Evolutionary conservation across 768 basidiomycete species (phyloP), one percentile per base, ranked within the genome.

Genomic region (Boletus speciosus): DNA sequence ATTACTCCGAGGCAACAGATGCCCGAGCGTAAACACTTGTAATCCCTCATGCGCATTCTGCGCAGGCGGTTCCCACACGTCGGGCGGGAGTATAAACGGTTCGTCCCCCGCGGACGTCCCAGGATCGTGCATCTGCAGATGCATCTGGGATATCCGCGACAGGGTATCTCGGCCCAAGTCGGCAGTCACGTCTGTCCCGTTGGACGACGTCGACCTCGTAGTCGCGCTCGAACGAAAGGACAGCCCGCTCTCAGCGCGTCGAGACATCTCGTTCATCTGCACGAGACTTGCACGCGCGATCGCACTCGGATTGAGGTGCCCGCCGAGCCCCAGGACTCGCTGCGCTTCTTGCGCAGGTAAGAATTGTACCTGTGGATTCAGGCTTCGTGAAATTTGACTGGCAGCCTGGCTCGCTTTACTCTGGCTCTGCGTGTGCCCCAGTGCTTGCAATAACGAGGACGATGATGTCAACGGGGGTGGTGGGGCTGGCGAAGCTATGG

Each of bases 21-120:
- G 88, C 0, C 89, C 88, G 4, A 91, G 80, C 1, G 90, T 91
- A 65, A 88, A 88, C 49, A 90, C 87, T 66, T 89, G 86, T 49
- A 91, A 68, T 4, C 86, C 88, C 61, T 86, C 81, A 55, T 88
- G 85, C 40, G 54, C 59, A 19, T 56, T 61, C 32, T 71, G 67
- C 43, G 57, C 49, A 32, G 66, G 70, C 0, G 61, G 58, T 4
- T 70, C 70, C 64, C 63, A 67, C 29, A 61, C 36, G 0, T 64
- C 60, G 2, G 64, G 58, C 1, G 68, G 66, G 31, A 68, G 61
- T 32, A 67, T 51, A 44, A 72, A 65, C 42, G 70, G 63, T 35
- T 65, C 60, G 19, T 66, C 64, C 19, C 66, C 62, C 5, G 51
- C 51, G n/a, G 66, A 64, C n/a, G 69, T 52, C 36, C 54, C 64